phyloP scores from a whole-genome alignment of 768 basidiomycete genomes.

The Antrodiella citrinella region DNA sequence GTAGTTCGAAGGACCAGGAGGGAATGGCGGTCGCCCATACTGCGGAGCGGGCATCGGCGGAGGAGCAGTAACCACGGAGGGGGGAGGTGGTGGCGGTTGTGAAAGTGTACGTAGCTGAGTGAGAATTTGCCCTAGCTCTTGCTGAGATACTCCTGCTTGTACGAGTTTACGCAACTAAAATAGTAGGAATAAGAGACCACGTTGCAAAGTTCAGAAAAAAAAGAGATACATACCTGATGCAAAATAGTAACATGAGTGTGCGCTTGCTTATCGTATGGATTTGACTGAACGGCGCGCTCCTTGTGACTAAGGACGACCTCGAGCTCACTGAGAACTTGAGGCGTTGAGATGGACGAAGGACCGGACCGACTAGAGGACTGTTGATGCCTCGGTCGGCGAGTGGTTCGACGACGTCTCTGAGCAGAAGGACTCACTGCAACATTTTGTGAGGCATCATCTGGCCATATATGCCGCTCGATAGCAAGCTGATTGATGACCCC shows the following conservation, averaged over 20 bases:
- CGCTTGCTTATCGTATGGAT: slow-evolving; percentile 62
- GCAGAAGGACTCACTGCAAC: slow-evolving; percentile 14
- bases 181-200: not conserved
- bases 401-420: not conserved
- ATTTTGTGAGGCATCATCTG: slow-evolving; percentile 39
- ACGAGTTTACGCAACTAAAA: slow-evolving; percentile 62
- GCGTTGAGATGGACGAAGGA: slow-evolving; percentile 51
- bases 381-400: not conserved
- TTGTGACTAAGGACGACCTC: slow-evolving; percentile 79
- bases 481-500: slow-evolving; percentile 69
- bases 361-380: slow-evolving; percentile 23
- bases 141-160: slow-evolving; percentile 72
- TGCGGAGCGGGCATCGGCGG: slow-evolving; percentile 8
- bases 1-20: slow-evolving; percentile 17
- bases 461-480: slow-evolving; percentile 83
- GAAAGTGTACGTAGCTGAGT: slow-evolving; percentile 50
- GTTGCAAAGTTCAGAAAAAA: not conserved
- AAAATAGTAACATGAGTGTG: slow-evolving; percentile 72
- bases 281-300: slow-evolving; percentile 60
- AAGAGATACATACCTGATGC: slow-evolving; percentile 54
- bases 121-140: slow-evolving; percentile 71
- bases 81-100: slow-evolving; percentile 21
- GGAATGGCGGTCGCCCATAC: slow-evolving; percentile 13
- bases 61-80: not conserved
- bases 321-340: slow-evolving; percentile 76